Conservation (phyloP, 1,284 basidiomycete genomes). For the Hymenochaete sp. region DNA sequence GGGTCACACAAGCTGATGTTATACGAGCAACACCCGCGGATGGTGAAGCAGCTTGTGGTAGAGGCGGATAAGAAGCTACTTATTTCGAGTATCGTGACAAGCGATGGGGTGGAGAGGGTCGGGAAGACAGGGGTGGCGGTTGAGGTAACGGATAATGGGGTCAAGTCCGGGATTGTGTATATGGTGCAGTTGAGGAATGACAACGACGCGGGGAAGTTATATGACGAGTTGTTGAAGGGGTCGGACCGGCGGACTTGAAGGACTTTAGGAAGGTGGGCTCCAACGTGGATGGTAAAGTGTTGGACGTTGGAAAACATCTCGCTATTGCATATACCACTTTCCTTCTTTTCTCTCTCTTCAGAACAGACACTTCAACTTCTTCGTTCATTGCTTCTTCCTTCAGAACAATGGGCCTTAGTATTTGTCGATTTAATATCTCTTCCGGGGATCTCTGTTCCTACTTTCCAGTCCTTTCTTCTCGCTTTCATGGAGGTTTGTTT, state of each 20-base stretch:
- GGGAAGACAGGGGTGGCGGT: conserved; percentile 97
- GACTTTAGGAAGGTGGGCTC: no score
- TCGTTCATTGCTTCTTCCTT: conserved; percentile 1
- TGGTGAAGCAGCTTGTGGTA: conserved; percentile 94
- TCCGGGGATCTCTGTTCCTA: no score
- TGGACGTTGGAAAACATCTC: conserved; percentile 1
- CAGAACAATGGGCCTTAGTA: neutral
- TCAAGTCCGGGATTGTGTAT: conserved; percentile 92
- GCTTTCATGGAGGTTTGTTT: neutral
- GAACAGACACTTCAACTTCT: conserved; percentile 3
- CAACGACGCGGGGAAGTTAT: conserved; percentile 75
- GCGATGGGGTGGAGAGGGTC: conserved; percentile 94
- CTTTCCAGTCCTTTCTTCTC: no score
- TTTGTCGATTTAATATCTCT: no score
- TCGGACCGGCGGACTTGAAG: no score
- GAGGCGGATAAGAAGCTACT: conserved; percentile 79
- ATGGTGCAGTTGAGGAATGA: conserved; percentile 96
- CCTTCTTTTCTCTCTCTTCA: conserved; percentile 2
- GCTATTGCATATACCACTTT: neutral
- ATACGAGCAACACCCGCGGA: conserved; percentile 76
- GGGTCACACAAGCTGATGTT: conserved; percentile 84
- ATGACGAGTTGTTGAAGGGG: conserved; percentile 80
- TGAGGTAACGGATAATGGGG: conserved; percentile 85
- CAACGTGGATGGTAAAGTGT: conserved; percentile 4
- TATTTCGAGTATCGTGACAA: conserved; percentile 92